Evolutionary conservation across 805 yeast species (phyloP), one percentile per base, ranked within the genome.

Genomic region (Lachancea dasiensis): DNA sequence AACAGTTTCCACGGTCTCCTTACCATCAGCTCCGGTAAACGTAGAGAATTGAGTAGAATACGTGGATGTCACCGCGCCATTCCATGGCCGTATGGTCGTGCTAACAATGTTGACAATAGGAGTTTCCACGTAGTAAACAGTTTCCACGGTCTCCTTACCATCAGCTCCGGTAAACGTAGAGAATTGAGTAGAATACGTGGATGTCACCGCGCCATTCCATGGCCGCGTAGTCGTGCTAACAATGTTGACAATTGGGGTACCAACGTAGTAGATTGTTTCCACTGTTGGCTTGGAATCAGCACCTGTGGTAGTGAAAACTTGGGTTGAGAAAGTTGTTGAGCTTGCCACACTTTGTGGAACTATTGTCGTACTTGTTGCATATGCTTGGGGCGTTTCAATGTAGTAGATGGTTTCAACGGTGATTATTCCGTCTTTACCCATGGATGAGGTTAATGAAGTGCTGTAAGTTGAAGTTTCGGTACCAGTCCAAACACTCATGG

Each of bases 81-180:
- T 38, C 47, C 49, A 47, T 27, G 47, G 38, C 15, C 35, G 38
- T 4, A 40, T 39, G 5, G 45, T 32, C 14, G 43, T 26, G 36
- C 30, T 32, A 7, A 16, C 25, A 10, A 17, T 36, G 25, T 36
- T n/a, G 9, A 34, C 44, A 15, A 27, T 26, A 3, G 40, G 40
- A 11, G 40, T 36, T 22, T 36, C 35, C 10, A 36, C 31, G 10
- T 11, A 8, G 14, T 18, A 14, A 13, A 30, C 11, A 19, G 27
- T 32, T 15, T 23, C 19, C 3, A 21, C 18, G 13, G 36, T 37
- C 13, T n/a, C 7, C 15, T 10, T 38, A 10, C 41, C 38, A 17
- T 33, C 34, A 17, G 37, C 13, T 3, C 34, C 34, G 15, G 32
- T 14, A 17, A 40, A n/a, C 5, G 34, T 31, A 3, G 31, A 22